Evolutionary conservation across 176 grass and related monocot species (phyloP).

Genomic region (Carex littledalei): DNA sequence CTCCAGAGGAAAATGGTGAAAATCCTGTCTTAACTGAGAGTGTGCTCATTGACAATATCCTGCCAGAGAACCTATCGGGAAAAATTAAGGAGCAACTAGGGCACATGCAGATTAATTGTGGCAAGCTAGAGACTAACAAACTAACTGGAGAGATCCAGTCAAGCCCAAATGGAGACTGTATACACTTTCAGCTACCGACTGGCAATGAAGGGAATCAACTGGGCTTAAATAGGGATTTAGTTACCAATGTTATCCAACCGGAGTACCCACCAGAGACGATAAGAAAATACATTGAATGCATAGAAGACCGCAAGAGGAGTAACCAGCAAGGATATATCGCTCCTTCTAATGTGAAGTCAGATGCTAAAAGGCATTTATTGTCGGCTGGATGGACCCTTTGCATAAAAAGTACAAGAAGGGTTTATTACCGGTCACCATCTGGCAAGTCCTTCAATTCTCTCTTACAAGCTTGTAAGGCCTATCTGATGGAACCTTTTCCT

Average conservation of each 20-base stretch:
- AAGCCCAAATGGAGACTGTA: background rate
- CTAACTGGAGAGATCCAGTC: background rate
- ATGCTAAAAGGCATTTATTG: conserved; percentile 48
- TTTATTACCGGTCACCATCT: conserved; percentile 31
- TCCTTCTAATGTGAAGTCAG: conserved; percentile 34
- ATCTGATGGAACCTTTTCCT: conserved; percentile 23
- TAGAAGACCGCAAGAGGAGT: conserved; percentile 30
- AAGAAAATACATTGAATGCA: conserved; percentile 34
- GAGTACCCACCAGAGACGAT: conserved; percentile 29
- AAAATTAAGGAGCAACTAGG: conserved; percentile 31
- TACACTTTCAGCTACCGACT: background rate
- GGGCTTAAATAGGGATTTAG: background rate
- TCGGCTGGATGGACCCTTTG: conserved; percentile 44
- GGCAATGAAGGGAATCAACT: background rate
- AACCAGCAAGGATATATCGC: background rate
- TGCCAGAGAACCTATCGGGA: conserved; percentile 24
- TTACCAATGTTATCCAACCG: background rate
- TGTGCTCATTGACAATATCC: background rate
- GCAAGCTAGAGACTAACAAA: background rate
- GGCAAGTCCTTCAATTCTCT: conserved; percentile 52
- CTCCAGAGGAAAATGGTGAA: background rate
- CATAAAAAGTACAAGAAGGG: conserved; percentile 20
- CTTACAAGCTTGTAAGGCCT: conserved; percentile 50
- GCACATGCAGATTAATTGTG: conserved; percentile 12
- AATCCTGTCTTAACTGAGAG: background rate